Conservation (phyloP, 805 yeast species). For the Metschnikowia shivogae region DNA sequence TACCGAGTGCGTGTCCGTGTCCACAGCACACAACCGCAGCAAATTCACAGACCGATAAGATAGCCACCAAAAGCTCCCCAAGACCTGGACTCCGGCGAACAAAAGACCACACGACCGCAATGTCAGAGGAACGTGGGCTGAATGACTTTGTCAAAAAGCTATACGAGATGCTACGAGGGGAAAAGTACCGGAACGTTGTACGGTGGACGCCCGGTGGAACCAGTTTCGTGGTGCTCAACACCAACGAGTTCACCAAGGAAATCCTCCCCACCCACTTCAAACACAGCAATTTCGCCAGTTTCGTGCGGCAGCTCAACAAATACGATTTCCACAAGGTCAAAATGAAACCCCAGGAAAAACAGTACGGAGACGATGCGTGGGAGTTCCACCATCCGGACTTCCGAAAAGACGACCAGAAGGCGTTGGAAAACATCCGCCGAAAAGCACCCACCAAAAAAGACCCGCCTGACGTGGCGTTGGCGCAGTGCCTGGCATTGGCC, state of each 20-base stretch:
- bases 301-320: constrained; percentile 92
- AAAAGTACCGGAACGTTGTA: constrained; percentile 69
- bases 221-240: constrained; percentile 83
- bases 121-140: constrained; percentile 26
- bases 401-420: constrained; percentile 66
- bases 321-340: constrained; percentile 97
- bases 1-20: no score
- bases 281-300: constrained; percentile 90
- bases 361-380: constrained; percentile 77
- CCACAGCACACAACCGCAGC: no score
- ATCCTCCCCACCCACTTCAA: constrained; percentile 91
- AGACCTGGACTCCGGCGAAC: no score
- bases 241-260: constrained; percentile 83
- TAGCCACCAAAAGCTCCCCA: background rate
- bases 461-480: constrained; percentile 6
- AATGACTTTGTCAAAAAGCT: constrained; percentile 76
- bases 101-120: no score
- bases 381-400: constrained; percentile 93
- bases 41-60: background rate
- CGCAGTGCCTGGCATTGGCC: constrained; percentile 21
- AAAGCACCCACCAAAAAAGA: constrained; percentile 63
- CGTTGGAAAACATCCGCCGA: constrained; percentile 81
- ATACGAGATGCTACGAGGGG: constrained; percentile 81
- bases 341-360: constrained; percentile 57
- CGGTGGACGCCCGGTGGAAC: constrained; percentile 86